These are phyloP conservation scores for Articulospora tetracladia DNA, from an alignment of 495 filamentous ascomycete genomes.

Conservation along the genomic window DNA sequence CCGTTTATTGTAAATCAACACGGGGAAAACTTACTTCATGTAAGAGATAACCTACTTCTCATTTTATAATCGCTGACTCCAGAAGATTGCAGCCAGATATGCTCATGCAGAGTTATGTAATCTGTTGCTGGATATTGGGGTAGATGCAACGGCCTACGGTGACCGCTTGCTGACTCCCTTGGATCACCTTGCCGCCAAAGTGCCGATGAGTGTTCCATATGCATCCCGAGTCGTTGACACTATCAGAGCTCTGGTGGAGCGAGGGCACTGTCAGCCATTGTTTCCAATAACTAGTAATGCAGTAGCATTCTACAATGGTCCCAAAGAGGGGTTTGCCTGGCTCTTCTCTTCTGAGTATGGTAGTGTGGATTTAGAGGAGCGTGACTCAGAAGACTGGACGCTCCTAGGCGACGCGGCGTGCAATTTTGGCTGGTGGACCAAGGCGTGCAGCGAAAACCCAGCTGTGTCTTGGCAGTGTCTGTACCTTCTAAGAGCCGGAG, in stretches of 20 bases:
- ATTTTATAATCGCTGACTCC: neutral
- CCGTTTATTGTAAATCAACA: conserved; percentile 6
- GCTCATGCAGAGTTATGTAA: neutral
- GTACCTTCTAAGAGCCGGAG: neutral
- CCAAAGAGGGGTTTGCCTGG: conserved; percentile 8
- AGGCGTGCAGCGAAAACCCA: neutral
- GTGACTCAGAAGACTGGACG: conserved; percentile 9
- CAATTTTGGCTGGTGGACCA: conserved; percentile 6
- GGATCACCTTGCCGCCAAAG: conserved; percentile 6
- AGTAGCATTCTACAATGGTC: neutral
- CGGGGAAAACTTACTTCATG: conserved; percentile 8
- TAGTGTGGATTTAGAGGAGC: neutral
- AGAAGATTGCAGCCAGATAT: neutral
- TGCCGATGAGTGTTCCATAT: neutral
- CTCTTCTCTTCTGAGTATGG: conserved; percentile 5
- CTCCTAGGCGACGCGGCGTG: conserved; percentile 5
- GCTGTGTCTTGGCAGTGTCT: neutral
- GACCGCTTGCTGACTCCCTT: conserved; percentile 2
- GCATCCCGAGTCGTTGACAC: conserved; percentile 4
- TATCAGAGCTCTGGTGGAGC: conserved; percentile 4
- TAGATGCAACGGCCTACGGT: conserved; percentile 3
- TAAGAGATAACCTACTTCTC: neutral
- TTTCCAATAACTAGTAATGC: conserved; percentile 8
- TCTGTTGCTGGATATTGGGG: neutral
- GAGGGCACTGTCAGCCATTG: conserved; percentile 1